These are phyloP conservation scores for Phaffia tasmanica DNA, from an alignment of 768 basidiomycete genomes.

Conservation along the genomic window DNA sequence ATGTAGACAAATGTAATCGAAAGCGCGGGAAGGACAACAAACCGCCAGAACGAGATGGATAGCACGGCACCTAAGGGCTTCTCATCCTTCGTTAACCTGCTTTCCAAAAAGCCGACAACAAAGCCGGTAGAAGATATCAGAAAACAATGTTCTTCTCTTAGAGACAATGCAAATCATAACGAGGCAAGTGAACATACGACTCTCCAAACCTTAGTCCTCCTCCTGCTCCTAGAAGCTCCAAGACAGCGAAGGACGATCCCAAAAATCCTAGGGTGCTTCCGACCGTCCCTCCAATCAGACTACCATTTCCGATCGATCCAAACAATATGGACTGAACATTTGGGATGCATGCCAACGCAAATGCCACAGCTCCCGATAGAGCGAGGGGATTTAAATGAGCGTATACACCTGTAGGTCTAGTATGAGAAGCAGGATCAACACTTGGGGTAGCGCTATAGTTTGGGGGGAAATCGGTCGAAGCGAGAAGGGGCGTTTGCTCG, in stretches of 20 bases:
- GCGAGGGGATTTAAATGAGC: conserved; percentile 16
- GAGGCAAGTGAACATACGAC: background rate
- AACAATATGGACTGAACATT: conserved; percentile 12
- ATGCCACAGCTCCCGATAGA: conserved; percentile 11
- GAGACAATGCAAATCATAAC: background rate
- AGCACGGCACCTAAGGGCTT: conserved; percentile 23
- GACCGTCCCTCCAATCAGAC: conserved; percentile 16
- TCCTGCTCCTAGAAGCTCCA: conserved; percentile 17
- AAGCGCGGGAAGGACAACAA: conserved; percentile 17
- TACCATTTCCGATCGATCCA: background rate
- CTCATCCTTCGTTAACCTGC: conserved; percentile 7
- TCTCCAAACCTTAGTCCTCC: conserved; percentile 19
- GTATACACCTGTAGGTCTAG: background rate
- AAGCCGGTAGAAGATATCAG: background rate
- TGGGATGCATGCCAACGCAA: conserved; percentile 11
- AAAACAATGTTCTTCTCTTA: background rate
- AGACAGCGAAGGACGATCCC: conserved; percentile 8
- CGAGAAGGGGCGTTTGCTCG: conserved; percentile 20
- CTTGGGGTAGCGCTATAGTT: background rate
- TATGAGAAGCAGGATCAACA: background rate
- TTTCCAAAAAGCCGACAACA: background rate
- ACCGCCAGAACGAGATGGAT: conserved; percentile 20
- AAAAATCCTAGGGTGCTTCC: conserved; percentile 14
- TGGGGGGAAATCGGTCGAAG: background rate
- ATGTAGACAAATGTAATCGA: background rate